Conservation (phyloP, 805 yeast genomes). For the Lipomyces kockii region DNA sequence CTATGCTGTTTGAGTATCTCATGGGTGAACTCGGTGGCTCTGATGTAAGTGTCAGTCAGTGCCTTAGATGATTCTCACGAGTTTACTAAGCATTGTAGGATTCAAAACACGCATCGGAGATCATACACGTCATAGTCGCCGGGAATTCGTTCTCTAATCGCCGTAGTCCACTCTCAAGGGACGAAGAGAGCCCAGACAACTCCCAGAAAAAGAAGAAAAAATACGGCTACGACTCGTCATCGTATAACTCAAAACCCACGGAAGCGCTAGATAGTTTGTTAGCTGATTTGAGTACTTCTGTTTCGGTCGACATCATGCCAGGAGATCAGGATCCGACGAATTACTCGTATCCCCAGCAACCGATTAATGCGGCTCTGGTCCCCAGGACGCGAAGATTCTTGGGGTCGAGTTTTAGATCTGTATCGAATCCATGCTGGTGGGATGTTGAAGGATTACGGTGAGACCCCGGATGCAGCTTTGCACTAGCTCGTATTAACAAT, state of each 20-base stretch:
- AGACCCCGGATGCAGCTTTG: neutral
- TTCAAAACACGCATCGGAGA: conserved; percentile 37
- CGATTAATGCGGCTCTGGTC: conserved; percentile 80
- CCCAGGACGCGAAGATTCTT: conserved; percentile 52
- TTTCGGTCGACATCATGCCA: conserved; percentile 81
- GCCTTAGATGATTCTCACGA: neutral
- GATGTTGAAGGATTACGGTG: conserved; percentile 55
- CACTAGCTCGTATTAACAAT: neutral
- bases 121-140: conserved; percentile 64
- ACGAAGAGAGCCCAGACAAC: conserved; percentile 2
- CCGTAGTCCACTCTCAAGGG: conserved; percentile 5
- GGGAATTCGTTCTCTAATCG: conserved; percentile 65
- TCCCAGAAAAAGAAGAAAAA: conserved; percentile 31
- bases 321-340: conserved; percentile 89
- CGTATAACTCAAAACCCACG: conserved; percentile 38
- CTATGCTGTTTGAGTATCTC: conserved; percentile 69
- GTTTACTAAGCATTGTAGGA: conserved; percentile 30
- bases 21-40: conserved; percentile 66
- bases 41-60: conserved; percentile 26
- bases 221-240: conserved; percentile 30
- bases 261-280: conserved; percentile 60
- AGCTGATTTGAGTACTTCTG: conserved; percentile 57
- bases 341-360: conserved; percentile 83
- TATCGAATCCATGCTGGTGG: conserved; percentile 78
- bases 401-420: conserved; percentile 50